Evolutionary conservation across 2,329 filamentous ascomycete genomes (phyloP).

Genomic region (Sarocladiaceae sp.): DNA sequence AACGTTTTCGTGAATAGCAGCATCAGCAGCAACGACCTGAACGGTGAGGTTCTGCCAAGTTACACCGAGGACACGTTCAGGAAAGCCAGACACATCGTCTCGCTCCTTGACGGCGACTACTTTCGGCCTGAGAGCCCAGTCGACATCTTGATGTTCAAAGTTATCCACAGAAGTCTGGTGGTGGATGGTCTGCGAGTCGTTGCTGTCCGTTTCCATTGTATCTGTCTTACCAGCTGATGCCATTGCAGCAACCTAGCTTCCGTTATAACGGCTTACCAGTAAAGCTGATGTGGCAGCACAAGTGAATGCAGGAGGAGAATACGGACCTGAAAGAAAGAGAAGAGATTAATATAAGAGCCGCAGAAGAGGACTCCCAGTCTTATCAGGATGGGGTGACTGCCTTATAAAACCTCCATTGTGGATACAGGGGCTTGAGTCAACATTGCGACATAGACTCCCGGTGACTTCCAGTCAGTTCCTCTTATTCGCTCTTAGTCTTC

Average conservation of each 20-base stretch:
- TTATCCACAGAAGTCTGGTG: not conserved
- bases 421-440: no score
- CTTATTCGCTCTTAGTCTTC: not conserved
- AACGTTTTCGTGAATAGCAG: slow-evolving; percentile 17
- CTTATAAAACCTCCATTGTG: not conserved
- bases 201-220: not conserved
- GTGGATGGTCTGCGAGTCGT: slow-evolving; percentile 1
- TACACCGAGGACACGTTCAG: slow-evolving; percentile 14
- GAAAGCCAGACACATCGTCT: slow-evolving; percentile 6
- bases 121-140: slow-evolving; percentile 7
- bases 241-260: not conserved
- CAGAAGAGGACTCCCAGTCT: no score
- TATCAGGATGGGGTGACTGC: not conserved
- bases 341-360: not conserved
- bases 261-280: not conserved
- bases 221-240: not conserved
- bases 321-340: not conserved
- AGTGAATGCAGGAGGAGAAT: not conserved
- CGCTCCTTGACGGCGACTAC: slow-evolving; percentile 4
- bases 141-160: not conserved
- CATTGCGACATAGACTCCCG: no score
- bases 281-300: not conserved
- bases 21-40: slow-evolving; percentile 13
- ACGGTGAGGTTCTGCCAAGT: slow-evolving; percentile 18
- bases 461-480: not conserved